Percentiles rank a stretch among this genome's conserved stretches.
Conservation (phyloP, 495 filamentous ascomycete genomes). For the Aspergillus diversus region DNA sequence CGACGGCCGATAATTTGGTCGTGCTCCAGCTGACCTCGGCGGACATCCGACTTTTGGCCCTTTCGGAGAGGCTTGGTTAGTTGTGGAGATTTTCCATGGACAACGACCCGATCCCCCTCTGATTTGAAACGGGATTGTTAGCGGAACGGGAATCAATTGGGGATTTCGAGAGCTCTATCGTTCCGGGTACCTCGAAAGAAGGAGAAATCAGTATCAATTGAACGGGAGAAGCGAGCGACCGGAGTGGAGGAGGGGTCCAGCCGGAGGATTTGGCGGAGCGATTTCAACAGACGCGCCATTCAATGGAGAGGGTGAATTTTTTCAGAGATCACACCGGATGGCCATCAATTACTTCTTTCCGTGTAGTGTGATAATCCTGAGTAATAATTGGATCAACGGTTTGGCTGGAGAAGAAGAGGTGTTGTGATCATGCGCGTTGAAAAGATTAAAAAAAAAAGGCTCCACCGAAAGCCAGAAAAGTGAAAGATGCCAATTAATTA, state of each 20-base stretch:
- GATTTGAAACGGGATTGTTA: slow-evolving; percentile 7
- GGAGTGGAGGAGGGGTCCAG: slow-evolving; percentile 19
- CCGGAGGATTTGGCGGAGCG: slow-evolving; percentile 41
- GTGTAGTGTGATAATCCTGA: too few relatives aligned
- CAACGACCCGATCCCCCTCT: slow-evolving; percentile 63
- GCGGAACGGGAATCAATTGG: slow-evolving; percentile 13
- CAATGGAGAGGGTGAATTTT: not conserved
- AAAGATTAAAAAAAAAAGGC: slow-evolving; percentile 21
- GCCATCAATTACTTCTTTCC: not conserved
- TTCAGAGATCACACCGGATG: not conserved
- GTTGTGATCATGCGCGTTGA: not conserved
- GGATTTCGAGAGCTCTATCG: not conserved
- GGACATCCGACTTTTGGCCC: slow-evolving; percentile 48
- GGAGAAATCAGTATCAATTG: slow-evolving; percentile 49
- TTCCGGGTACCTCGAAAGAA: slow-evolving; percentile 39
- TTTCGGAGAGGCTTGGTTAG: slow-evolving; percentile 55
- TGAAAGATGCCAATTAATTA: slow-evolving; percentile 1
- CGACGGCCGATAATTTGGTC: slow-evolving; percentile 65
- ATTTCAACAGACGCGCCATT: slow-evolving; percentile 47
- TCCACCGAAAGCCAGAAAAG: slow-evolving; percentile 13
- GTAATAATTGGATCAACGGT: too few relatives aligned
- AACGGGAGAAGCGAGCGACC: slow-evolving; percentile 24
- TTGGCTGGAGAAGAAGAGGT: not conserved
- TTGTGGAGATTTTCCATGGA: slow-evolving; percentile 53
- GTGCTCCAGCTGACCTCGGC: slow-evolving; percentile 57